Conservation (phyloP, 106 monocot species). For the Narthecium ossifragum region DNA sequence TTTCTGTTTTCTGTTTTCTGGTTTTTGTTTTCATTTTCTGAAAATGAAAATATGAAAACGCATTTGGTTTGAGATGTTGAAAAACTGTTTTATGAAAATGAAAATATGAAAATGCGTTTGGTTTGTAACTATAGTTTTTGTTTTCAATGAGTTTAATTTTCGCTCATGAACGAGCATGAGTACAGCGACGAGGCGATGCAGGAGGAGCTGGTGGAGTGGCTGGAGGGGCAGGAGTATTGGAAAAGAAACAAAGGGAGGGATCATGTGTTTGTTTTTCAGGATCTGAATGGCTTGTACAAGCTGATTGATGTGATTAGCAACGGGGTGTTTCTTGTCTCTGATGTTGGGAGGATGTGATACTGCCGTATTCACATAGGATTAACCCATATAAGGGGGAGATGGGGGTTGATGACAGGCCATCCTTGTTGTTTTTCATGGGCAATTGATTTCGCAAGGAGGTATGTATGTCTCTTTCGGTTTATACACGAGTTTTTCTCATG, state of each 20-base stretch:
- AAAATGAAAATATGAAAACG: too few relatives aligned
- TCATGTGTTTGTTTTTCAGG: slow-evolving; percentile 82
- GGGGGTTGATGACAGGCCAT: slow-evolving; percentile 43
- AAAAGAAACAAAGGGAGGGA: slow-evolving; percentile 68
- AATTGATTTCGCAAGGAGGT: slow-evolving; percentile 91
- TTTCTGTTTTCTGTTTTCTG: too few relatives aligned
- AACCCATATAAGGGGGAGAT: slow-evolving; percentile 57
- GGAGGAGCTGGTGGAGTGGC: slow-evolving; percentile 74
- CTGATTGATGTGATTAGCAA: slow-evolving; percentile 65
- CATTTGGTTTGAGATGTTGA: too few relatives aligned
- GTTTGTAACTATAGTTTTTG: too few relatives aligned
- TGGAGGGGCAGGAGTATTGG: slow-evolving; percentile 68
- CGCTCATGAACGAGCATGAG: too few relatives aligned
- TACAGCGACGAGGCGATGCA: slow-evolving; percentile 56
- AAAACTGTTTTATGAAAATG: too few relatives aligned
- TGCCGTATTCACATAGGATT: slow-evolving; percentile 83
- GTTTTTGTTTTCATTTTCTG: too few relatives aligned
- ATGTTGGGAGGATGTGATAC: slow-evolving; percentile 83
- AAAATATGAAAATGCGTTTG: too few relatives aligned
- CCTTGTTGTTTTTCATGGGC: slow-evolving; percentile 90
- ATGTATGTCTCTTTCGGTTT: slow-evolving; percentile 3
- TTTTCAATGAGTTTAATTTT: too few relatives aligned
- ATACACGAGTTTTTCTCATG: too few relatives aligned
- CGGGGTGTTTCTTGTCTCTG: slow-evolving; percentile 59
- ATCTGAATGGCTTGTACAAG: slow-evolving; percentile 72